Evolutionary conservation across 2,329 filamentous ascomycete genomes (phyloP), one percentile per base, ranked within the genome.

Genomic region (Penicillium sp.): DNA sequence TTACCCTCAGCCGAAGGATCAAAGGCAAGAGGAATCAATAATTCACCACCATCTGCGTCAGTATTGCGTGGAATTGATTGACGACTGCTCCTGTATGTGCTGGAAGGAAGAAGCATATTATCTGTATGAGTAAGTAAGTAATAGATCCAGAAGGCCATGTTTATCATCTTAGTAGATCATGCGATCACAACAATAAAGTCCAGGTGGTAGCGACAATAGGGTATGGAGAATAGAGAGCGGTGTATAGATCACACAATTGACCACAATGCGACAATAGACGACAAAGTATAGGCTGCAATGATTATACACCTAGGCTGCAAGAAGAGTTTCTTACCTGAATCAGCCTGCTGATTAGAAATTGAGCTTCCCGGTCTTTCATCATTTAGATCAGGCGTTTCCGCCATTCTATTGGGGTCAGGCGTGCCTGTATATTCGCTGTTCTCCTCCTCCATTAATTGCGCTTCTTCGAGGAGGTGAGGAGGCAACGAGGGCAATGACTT

Each of bases 401-500:
- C 62, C 49, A 54, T 65, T 63, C 57, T 59, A 41, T 63, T 60
- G 57, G 57, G 33, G 61, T 76, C 73, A n/a, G 67, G 60, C 23
- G 62, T 53, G 36, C 92, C 89, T 44, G 84, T 87, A 61, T 89
- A 87, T 74, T 76, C 87, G 70, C 71, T 86, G 70, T 74, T 81
- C 72, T 79, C 84, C 11, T 82, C 82, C 50, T 86, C 83, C 38
- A 76, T 70, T 4, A 79, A 84, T 68, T 88, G 89, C 4, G 84
- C 81, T 62, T 82, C 84, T 40, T 83, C 81, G 36, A 85, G 80
- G 29, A 85, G 81, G 33, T 85, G 91, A 6, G 90, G 89, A 31
- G 93, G 94, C 25, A 97, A 82, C 27, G 94, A 94, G 21, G 94
- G 94, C 36, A 99, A 79, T 7, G 92, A 96, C 74, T 97, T 97